Evolutionary conservation across 176 grass and related monocot species (phyloP).

Genomic region (Coix lacrymajobi): DNA sequence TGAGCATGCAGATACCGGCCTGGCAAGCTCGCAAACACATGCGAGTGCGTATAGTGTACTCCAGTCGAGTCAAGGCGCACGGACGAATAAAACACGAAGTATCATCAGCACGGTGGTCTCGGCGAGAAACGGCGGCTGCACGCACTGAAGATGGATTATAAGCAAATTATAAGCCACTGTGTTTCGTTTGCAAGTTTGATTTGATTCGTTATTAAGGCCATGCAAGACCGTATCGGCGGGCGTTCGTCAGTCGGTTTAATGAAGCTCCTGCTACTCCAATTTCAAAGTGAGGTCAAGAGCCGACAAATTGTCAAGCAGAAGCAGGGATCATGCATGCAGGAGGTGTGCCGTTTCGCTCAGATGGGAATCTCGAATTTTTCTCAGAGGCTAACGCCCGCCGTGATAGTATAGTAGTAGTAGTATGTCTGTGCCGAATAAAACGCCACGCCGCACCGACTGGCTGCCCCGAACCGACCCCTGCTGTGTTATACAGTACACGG

Average conservation of each 20-base stretch:
- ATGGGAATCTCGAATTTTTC: constrained; percentile 19
- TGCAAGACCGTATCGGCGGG: no score
- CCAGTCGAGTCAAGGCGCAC: neutral
- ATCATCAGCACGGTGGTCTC: no score
- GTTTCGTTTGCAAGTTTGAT: no score
- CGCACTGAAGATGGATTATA: no score
- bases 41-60: neutral
- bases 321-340: neutral
- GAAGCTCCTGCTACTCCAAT: neutral
- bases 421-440: neutral
- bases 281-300: neutral
- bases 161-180: no score
- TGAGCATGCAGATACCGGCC: neutral
- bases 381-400: neutral
- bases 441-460: neutral
- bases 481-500: no score
- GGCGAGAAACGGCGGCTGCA: no score
- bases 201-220: no score
- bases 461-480: no score
- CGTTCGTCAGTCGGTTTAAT: no score
- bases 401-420: no score
- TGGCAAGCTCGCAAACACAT: no score
- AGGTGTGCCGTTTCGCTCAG: neutral
- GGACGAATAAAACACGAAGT: neutral
- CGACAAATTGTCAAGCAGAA: constrained; percentile 34